Conservation (phyloP, 768 basidiomycete genomes). For the Lactarius quietus region DNA sequence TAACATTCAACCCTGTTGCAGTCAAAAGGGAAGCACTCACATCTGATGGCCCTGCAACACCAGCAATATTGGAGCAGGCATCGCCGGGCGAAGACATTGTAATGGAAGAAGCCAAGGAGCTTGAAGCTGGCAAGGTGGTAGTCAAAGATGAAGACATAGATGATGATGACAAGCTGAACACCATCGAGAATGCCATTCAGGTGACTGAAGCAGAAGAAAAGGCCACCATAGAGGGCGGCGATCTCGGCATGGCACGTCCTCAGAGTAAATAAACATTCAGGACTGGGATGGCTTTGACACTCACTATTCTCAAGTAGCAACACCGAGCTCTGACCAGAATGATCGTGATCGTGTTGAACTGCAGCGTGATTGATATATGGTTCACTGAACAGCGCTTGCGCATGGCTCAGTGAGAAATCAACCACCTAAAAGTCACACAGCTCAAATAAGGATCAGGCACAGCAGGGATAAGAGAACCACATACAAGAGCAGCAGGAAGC, state of each 20-base stretch:
- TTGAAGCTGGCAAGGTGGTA: slow-evolving; percentile 78
- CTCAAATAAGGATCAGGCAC: slow-evolving; percentile 82
- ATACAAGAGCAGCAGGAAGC: too few relatives aligned
- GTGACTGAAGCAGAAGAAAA: slow-evolving; percentile 55
- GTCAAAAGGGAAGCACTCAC: slow-evolving; percentile 35
- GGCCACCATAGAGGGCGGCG: slow-evolving; percentile 33
- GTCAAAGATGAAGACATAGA: slow-evolving; percentile 78
- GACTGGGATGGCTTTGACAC: slow-evolving; percentile 82
- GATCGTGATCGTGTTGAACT: slow-evolving; percentile 81
- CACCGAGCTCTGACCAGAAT: slow-evolving; percentile 54
- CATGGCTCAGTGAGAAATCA: slow-evolving; percentile 75
- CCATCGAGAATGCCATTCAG: slow-evolving; percentile 66
- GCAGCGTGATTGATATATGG: slow-evolving; percentile 83
- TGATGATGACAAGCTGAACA: slow-evolving; percentile 73
- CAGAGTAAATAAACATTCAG: slow-evolving; percentile 79
- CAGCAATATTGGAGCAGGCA: slow-evolving; percentile 26
- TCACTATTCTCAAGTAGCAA: slow-evolving; percentile 86
- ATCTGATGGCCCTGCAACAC: slow-evolving; percentile 18
- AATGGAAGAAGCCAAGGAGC: slow-evolving; percentile 48
- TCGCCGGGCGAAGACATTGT: slow-evolving; percentile 60
- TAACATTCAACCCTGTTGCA: slow-evolving; percentile 58
- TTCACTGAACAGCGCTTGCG: slow-evolving; percentile 72
- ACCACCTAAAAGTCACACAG: slow-evolving; percentile 74
- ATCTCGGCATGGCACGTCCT: slow-evolving; percentile 53
- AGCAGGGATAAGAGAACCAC: too few relatives aligned